These are phyloP conservation scores for Gnaphalium uliginosum DNA, from an alignment of 129 eudicot species.

Conservation along the genomic window DNA sequence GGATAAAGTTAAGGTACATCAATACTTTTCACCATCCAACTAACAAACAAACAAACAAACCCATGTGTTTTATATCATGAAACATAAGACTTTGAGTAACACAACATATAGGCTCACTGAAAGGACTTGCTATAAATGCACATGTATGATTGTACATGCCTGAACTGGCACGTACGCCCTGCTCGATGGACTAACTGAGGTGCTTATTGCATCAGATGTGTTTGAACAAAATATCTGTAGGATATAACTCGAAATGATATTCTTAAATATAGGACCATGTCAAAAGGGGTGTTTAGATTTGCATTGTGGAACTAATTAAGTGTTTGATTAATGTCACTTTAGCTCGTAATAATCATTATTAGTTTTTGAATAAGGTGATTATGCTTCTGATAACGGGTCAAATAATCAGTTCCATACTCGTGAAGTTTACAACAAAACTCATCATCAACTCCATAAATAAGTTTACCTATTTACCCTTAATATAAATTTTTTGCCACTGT, in stretches of 20 bases:
- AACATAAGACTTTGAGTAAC: not conserved
- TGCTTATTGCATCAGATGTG: not conserved
- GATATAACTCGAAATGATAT: not conserved
- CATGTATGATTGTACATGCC: not conserved
- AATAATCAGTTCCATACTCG: too few relatives aligned
- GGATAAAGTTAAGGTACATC: constrained; percentile 93
- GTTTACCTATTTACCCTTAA: too few relatives aligned
- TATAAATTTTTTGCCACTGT: too few relatives aligned
- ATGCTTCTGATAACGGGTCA: too few relatives aligned
- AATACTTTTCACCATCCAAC: constrained; percentile 18
- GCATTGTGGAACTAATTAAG: not conserved
- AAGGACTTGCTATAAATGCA: not conserved
- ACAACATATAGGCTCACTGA: not conserved
- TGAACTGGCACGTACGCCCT: constrained; percentile 2
- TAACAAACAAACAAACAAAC: constrained; percentile 25
- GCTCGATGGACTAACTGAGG: not conserved
- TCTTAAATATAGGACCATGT: not conserved
- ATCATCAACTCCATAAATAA: too few relatives aligned
- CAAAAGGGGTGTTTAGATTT: not conserved
- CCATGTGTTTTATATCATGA: not conserved
- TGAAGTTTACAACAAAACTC: too few relatives aligned
- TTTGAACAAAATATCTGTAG: not conserved
- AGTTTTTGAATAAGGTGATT: not conserved
- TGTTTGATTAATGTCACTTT: not conserved
- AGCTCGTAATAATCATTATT: not conserved